phyloP scores from a whole-genome alignment of 306 rosid genomes.

The Castanea sativa region DNA sequence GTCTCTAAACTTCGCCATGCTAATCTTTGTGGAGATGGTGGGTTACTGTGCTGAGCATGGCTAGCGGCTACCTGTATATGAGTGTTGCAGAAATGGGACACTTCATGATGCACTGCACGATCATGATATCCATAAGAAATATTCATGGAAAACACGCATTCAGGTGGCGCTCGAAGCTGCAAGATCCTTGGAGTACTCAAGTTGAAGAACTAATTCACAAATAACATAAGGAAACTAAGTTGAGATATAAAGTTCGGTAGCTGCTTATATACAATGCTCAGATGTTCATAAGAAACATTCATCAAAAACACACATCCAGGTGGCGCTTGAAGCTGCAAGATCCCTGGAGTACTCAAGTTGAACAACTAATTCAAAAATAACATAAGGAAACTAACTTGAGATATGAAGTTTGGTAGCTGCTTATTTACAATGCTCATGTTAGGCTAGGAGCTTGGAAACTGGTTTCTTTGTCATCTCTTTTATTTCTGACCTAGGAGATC shows the following conservation, averaged over 20 bases:
- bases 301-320: conserved; percentile 53
- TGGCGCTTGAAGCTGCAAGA: conserved; percentile 79
- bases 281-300: conserved; percentile 53
- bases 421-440: too few relatives aligned
- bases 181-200: conserved; percentile 62
- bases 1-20: conserved; percentile 56
- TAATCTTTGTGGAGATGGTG: conserved; percentile 55
- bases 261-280: background rate
- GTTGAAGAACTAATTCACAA: conserved; percentile 25
- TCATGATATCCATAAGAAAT: conserved; percentile 45
- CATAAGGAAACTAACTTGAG: conserved; percentile 2
- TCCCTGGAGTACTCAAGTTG: conserved; percentile 65
- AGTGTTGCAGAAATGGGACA: conserved; percentile 64
- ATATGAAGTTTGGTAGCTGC: background rate
- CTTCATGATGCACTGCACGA: conserved; percentile 72
- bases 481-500: too few relatives aligned
- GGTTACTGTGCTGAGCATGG: conserved; percentile 78
- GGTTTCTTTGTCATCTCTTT: too few relatives aligned
- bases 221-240: conserved; percentile 2
- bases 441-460: too few relatives aligned
- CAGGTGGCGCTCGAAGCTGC: conserved; percentile 76
- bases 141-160: conserved; percentile 62
- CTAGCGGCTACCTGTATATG: conserved; percentile 56
- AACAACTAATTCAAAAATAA: conserved; percentile 1
- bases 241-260: background rate